Conservation (phyloP, 371 early-diverging fungal species). For the Zychaea mexicana region DNA sequence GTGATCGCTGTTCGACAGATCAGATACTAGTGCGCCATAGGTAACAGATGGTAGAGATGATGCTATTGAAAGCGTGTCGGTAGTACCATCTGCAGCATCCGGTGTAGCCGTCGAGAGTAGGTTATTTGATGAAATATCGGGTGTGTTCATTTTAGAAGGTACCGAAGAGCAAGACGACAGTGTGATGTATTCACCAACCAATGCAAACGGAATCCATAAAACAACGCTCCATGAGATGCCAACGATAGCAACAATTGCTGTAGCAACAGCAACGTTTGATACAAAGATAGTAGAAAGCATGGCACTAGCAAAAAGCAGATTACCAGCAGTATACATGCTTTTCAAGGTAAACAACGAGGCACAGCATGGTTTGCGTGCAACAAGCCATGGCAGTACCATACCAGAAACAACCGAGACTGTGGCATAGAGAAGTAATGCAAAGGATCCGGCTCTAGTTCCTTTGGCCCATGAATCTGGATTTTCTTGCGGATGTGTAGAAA, state of each 20-base stretch:
- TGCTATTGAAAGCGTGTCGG: background rate
- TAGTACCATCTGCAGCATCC: background rate
- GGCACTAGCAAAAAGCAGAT: constrained; percentile 46
- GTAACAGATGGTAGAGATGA: background rate
- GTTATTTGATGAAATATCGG: too few species aligned
- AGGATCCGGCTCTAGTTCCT: constrained; percentile 61
- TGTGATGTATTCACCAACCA: constrained; percentile 65
- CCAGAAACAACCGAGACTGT: constrained; percentile 58
- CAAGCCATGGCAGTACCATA: constrained; percentile 47
- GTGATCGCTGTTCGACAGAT: too few species aligned
- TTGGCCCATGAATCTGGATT: constrained; percentile 24
- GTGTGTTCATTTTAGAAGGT: too few species aligned
- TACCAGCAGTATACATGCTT: constrained; percentile 51
- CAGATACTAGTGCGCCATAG: background rate
- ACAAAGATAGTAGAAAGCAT: constrained; percentile 56
- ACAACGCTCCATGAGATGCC: constrained; percentile 71
- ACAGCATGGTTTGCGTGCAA: constrained; percentile 20
- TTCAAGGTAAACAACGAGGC: constrained; percentile 33
- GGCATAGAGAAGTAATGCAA: constrained; percentile 60
- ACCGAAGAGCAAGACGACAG: background rate
- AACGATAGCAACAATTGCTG: constrained; percentile 49
- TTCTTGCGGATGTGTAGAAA: constrained; percentile 19
- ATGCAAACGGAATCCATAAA: constrained; percentile 72
- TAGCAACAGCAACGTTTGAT: constrained; percentile 40
- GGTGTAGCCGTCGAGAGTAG: background rate